phyloP scores from a whole-genome alignment of 2,329 filamentous ascomycete species.

The Escovopsis sp. region DNA sequence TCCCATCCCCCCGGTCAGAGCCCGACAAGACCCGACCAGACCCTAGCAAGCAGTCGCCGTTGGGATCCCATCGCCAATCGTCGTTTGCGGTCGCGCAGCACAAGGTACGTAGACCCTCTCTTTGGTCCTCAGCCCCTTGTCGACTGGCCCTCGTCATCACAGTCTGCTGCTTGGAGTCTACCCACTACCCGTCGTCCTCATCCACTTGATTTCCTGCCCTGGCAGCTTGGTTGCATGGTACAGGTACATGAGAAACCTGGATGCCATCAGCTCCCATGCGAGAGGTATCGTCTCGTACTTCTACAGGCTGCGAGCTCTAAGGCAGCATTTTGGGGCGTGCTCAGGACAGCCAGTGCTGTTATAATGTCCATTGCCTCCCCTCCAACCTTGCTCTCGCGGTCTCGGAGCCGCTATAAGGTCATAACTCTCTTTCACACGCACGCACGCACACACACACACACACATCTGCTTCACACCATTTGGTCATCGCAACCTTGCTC shows the following conservation, averaged over 20 bases:
- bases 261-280: neutral
- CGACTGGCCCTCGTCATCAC: constrained; percentile 3
- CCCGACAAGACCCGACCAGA: neutral
- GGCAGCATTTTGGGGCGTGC: too few species aligned
- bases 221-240: constrained; percentile 1
- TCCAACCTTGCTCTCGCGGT: neutral
- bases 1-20: too few species aligned
- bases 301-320: too few species aligned
- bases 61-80: neutral
- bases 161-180: neutral
- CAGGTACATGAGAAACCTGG: neutral
- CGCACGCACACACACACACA: constrained; percentile 3
- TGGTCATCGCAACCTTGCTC: too few species aligned
- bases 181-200: neutral
- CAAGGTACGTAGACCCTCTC: constrained; percentile 3
- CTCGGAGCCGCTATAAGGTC: neutral
- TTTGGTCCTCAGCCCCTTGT: neutral
- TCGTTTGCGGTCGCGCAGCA: constrained; percentile 2
- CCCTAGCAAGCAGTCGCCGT: constrained; percentile 1
- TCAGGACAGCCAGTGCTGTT: too few species aligned
- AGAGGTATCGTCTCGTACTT: neutral
- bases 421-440: neutral
- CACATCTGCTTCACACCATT: neutral
- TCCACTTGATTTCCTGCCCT: neutral
- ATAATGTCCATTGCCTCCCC: neutral